Base-by-base conservation (phyloP, 306 rosid species). In the Lathyrus tuberosus region DNA sequence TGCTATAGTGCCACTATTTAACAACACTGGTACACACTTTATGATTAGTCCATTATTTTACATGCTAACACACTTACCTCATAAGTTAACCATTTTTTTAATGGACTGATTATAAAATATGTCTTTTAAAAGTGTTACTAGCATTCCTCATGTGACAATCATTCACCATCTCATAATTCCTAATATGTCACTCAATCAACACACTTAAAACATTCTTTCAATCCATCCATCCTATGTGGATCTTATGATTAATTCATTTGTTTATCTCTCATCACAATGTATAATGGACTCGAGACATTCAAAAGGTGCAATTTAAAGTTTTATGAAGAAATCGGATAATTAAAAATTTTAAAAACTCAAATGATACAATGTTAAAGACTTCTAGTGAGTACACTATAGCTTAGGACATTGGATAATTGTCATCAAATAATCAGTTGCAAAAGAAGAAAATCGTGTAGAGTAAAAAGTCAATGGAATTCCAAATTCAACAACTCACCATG, bases 401-500 rank as follows among this genome's bases (percentile, higher is more conserved):
- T 69, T 20, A 48, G 24, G 46, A 65, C 51, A 60, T 38, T 2
- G 3, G 41, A 60, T 12, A 20, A 53, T 26, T 56, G 38, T 26
- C 8, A 53, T 24, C 17, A 56, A 56, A 56, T 60, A 3, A 14
- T 47, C 48, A 37, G 41, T 15, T 67, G n/a, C 54, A 52, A 61
- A 12, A 44, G 43, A 47, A 52, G 57, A 66, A 67, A 31, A 62
- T 8, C 59, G 48, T 64, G 15, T 43, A 60, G 48, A 52, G 30
- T 49, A 72, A 48, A 48, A 17, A 64, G 66, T 64, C 41, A 48
- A 47, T 62, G 40, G 58, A 72, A 52, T 10, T 52, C 28, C 10
- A 3, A 22, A 70, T 24, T 64, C 70, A 42, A 71, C 56, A 65
- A 86, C 97, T 76, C 56, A 95, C 99, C 99, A 95, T 70, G 97